phyloP scores from a whole-genome alignment of 164 flowering plant genomes.

The Vitis labrusca region DNA sequence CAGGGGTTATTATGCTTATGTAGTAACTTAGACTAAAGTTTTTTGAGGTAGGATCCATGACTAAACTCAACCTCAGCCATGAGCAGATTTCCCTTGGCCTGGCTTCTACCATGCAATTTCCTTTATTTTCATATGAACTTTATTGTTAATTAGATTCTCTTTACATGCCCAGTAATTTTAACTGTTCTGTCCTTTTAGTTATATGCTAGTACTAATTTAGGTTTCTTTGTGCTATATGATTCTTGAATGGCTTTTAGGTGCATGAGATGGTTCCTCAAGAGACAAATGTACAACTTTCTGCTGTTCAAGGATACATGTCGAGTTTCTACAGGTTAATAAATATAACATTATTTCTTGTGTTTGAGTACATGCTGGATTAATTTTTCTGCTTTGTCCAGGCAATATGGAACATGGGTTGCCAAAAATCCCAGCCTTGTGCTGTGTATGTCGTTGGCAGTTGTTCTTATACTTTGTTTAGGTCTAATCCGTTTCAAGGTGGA shows the following conservation, averaged over 20 bases:
- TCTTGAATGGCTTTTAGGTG: constrained; percentile 25
- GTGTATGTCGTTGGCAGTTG: constrained; percentile 64
- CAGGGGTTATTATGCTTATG: too few relatives aligned
- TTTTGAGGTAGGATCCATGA: too few relatives aligned
- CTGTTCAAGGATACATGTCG: constrained; percentile 74
- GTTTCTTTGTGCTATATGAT: constrained; percentile 6
- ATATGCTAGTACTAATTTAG: too few relatives aligned
- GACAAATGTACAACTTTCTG: constrained; percentile 43
- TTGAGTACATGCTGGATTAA: neutral
- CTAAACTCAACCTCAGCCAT: too few relatives aligned
- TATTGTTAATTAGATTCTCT: constrained; percentile 4
- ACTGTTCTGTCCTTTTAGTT: too few relatives aligned
- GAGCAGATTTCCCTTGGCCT: too few relatives aligned
- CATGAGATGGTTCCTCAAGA: constrained; percentile 40
- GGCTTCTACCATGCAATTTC: too few relatives aligned
- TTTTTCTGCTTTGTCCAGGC: constrained; percentile 47
- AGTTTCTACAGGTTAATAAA: constrained; percentile 68
- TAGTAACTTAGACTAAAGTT: too few relatives aligned
- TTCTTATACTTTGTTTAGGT: constrained; percentile 79
- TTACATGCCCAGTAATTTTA: neutral
- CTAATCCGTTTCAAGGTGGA: constrained; percentile 83
- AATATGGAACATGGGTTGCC: constrained; percentile 85
- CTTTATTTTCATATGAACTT: too few relatives aligned
- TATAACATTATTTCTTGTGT: constrained; percentile 1
- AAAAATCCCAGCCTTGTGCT: constrained; percentile 76